Evolutionary conservation across 345 rosid species (phyloP).

Genomic region (rapeseed (Brassica napus)): Da-Ae NC_063450.1:9957001-9957500

Average conservation of each 20-base stretch:
- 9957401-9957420: slow-evolving; percentile 13
- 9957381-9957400: slow-evolving; percentile 28
- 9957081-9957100: slow-evolving; percentile 95
- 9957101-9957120: slow-evolving; percentile 58
- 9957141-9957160: slow-evolving; percentile 23
- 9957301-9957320: slow-evolving; percentile 58
- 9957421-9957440: slow-evolving; percentile 15
- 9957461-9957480: slow-evolving; percentile 80
- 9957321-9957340: slow-evolving; percentile 13
- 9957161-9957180: slow-evolving; percentile 20
- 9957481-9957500: slow-evolving; percentile 54
- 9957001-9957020: slow-evolving; percentile 94
- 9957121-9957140: slow-evolving; percentile 15
- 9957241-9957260: slow-evolving; percentile 96
- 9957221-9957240: slow-evolving; percentile 73
- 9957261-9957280: slow-evolving; percentile 92
- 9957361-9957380: slow-evolving; percentile 2
- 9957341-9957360: slow-evolving; percentile 9
- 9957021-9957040: slow-evolving; percentile 99
- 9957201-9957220: slow-evolving; percentile 99
- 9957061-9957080: slow-evolving; percentile 91
- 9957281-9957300: slow-evolving; percentile 96
- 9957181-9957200: slow-evolving; percentile 35
- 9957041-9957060: slow-evolving; percentile 90
- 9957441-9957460: slow-evolving; percentile 25